Conservation (phyloP, 371 early-diverging fungal genomes). For the Agmasoma carcini region DNA sequence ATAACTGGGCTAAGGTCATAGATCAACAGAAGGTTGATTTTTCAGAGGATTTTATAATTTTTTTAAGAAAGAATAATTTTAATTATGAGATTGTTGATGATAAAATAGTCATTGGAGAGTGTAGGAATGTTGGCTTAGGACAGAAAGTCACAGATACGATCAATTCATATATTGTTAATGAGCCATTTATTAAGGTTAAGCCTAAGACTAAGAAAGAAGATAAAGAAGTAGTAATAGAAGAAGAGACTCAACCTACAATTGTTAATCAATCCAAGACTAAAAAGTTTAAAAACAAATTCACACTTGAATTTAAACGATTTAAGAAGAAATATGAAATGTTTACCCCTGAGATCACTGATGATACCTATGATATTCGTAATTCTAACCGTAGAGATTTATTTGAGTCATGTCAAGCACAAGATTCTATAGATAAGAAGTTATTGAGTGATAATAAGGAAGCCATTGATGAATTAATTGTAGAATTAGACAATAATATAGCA, state of each 20-base stretch:
- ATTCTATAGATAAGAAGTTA: background rate
- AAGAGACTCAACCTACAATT: background rate
- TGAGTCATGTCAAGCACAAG: background rate
- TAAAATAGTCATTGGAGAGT: conserved; percentile 1
- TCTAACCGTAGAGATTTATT: background rate
- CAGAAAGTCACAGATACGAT: conserved; percentile 26
- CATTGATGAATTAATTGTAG: conserved; percentile 2
- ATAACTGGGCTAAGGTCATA: conserved; percentile 5
- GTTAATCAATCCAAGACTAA: background rate
- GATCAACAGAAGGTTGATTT: background rate
- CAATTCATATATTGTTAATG: conserved; percentile 12
- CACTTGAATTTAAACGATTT: conserved; percentile 3
- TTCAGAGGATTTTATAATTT: conserved; percentile 3
- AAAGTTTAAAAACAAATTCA: conserved; percentile 22
- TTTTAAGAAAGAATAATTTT: conserved; percentile 29
- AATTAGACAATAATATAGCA: background rate
- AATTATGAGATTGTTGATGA: conserved; percentile 5
- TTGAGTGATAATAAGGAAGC: background rate
- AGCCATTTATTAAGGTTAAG: too few relatives aligned
- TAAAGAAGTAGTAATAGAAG: background rate
- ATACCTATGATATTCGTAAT: conserved; percentile 14
- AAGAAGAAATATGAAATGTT: conserved; percentile 2
- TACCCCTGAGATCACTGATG: background rate
- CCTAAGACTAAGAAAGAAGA: conserved; percentile 5
- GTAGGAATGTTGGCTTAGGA: conserved; percentile 8